These are phyloP conservation scores for Neonectria faginata DNA, from an alignment of 2,329 filamentous ascomycete species.

Conservation along the genomic window DNA sequence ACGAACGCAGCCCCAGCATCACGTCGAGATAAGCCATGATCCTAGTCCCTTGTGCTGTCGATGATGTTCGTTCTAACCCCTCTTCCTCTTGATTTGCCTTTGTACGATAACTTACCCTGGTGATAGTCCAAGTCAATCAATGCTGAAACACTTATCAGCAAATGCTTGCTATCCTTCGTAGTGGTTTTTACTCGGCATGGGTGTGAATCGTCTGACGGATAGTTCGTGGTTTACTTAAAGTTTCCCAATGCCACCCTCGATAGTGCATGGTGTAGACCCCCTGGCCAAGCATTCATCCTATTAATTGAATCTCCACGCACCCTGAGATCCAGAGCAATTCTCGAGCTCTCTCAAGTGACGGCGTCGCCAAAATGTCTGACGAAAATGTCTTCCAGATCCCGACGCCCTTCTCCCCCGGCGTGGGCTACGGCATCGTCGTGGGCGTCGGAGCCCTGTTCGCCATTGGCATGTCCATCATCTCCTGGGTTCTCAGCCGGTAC, in stretches of 20 bases:
- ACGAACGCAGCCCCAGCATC: slow-evolving; percentile 3
- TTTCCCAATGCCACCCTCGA: not conserved
- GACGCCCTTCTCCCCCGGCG: slow-evolving; percentile 21
- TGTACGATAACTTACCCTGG: not conserved
- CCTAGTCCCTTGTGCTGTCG: slow-evolving; percentile 13
- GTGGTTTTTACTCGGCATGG: slow-evolving; percentile 11
- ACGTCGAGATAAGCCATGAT: slow-evolving; percentile 23
- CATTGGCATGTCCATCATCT: slow-evolving; percentile 26
- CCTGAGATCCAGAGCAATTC: not conserved
- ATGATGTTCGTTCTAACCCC: not conserved
- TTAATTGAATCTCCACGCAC: not conserved
- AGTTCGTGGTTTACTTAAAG: slow-evolving; percentile 16
- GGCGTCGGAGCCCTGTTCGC: slow-evolving; percentile 25
- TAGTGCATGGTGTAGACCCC: not conserved
- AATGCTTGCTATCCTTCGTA: not conserved
- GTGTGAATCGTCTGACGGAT: slow-evolving; percentile 1
- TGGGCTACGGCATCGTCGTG: slow-evolving; percentile 25
- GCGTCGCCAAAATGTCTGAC: slow-evolving; percentile 10
- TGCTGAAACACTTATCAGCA: slow-evolving; percentile 5
- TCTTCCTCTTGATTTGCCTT: not conserved
- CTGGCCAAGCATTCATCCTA: not conserved
- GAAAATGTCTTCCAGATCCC: slow-evolving; percentile 24
- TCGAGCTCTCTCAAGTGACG: not conserved
- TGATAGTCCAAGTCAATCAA: slow-evolving; percentile 7
- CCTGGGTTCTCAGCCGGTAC: slow-evolving; percentile 23